Evolutionary conservation across 2,329 filamentous ascomycete species (phyloP).

Genomic region (Alternaria alternata): DNA sequence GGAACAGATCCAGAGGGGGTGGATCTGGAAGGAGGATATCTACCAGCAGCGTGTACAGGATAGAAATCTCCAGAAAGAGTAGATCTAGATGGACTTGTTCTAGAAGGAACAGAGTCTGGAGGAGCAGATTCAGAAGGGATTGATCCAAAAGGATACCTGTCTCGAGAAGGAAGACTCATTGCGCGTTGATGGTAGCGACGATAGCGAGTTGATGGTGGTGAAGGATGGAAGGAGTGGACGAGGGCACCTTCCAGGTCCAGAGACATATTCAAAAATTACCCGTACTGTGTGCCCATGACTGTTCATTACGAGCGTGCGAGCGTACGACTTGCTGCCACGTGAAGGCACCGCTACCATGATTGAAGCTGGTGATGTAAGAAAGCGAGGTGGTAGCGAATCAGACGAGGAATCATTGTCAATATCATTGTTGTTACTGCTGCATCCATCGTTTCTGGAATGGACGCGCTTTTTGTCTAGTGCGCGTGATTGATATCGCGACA

Average conservation of each 20-base stretch:
- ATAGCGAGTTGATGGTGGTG: not conserved
- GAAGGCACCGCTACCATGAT: not conserved
- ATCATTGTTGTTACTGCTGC: not conserved
- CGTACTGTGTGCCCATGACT: not conserved
- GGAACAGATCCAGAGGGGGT: not conserved
- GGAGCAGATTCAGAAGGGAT: not conserved
- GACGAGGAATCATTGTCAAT: accelerated
- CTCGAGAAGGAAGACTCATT: not conserved
- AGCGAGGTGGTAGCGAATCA: not conserved
- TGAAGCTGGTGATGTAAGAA: not conserved
- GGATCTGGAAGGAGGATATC: not conserved
- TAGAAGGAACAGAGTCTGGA: not conserved
- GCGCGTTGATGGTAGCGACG: not conserved
- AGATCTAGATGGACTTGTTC: not conserved
- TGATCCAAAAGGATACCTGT: not conserved
- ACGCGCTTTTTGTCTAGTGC: not conserved
- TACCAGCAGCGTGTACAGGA: not conserved
- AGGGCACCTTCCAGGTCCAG: not conserved
- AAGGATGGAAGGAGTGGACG: not conserved
- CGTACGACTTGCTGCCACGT: not conserved
- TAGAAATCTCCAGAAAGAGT: not conserved
- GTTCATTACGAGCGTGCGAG: not conserved
- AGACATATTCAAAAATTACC: not conserved
- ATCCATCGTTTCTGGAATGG: no score
- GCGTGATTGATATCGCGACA: not conserved